A percentile compares a stretch with the other conserved stretches of the same genome.
Conservation (phyloP, 495 filamentous ascomycete species). For the Sabuloglossum arenarium region DNA sequence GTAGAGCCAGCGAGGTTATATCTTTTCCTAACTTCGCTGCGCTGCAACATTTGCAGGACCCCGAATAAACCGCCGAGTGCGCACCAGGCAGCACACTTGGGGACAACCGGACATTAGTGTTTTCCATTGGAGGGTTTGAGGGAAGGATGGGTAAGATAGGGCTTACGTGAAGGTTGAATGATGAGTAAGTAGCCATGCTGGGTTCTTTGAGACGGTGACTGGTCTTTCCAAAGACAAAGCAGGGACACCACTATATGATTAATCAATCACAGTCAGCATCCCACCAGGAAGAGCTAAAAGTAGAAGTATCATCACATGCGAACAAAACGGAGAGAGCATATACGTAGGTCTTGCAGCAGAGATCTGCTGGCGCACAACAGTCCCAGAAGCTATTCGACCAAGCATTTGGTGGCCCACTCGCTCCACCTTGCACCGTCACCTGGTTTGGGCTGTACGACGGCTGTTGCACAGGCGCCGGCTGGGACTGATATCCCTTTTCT, state of each 20-base stretch:
- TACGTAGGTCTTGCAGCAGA: neutral
- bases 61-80: slow-evolving; percentile 15
- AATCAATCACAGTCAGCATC: slow-evolving; percentile 11
- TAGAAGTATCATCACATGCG: neutral
- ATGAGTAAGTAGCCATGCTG: slow-evolving; percentile 21
- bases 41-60: slow-evolving; percentile 29
- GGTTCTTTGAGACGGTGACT: slow-evolving; percentile 24
- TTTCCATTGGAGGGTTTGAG: neutral
- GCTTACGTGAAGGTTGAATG: slow-evolving; percentile 28
- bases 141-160: neutral
- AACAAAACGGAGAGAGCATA: neutral
- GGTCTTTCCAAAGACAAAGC: slow-evolving; percentile 31
- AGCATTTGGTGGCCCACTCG: neutral
- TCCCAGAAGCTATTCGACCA: slow-evolving; percentile 4
- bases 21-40: slow-evolving; percentile 27
- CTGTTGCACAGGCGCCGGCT: neutral
- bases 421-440: neutral
- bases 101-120: neutral
- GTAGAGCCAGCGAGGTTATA: slow-evolving; percentile 32
- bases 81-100: slow-evolving; percentile 1
- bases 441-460: neutral
- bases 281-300: neutral
- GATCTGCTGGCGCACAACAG: neutral
- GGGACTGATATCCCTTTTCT: neutral
- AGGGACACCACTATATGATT: slow-evolving; percentile 28